Base-by-base conservation (phyloP, 345 rosid species). In the Gossypium thurberi region DNA sequence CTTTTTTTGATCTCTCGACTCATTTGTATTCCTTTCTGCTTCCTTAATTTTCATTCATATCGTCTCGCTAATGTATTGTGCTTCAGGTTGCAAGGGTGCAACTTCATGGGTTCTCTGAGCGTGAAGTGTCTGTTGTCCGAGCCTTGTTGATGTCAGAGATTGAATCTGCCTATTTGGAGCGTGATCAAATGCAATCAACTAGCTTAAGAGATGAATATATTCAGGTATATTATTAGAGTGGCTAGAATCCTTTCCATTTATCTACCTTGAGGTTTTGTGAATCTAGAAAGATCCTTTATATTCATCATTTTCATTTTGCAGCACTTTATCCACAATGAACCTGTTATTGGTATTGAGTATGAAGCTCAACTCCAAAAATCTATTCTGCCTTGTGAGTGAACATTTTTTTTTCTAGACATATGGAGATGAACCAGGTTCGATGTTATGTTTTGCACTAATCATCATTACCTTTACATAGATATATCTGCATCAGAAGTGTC, bases 141-240 rank as follows among this genome's bases (percentile, higher is more conserved):
- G 91, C 98, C 77, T 81, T 88, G 70, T 78, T 88, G 76, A 87
- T 93, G 92, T 91, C 97, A 0, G 92, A 88, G 84, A 90, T 93
- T 65, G 97, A 93, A 83, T 93, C 98, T 71, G 96, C 98, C 72
- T 93, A 87, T 87, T 85, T 93, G 80, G 97, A 93, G 80, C 97
- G 97, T 74, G 97, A 93, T 77, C 97, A 93, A 85, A 86, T 85
- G 82, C 97, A 91, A 68, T 93, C 98, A 70, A 83, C 97, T 71
- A 91, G 85, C 86, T 82, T 93, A 82, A 81, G 90, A 44, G 97
- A 93, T 84, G 98, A 91, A 79, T 90, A 84, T 83, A 78, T 94
- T 70, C 96, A 94, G 83, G 98, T 91, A 47, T 59, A 59, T 68
- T 3, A 44, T 14, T 7, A 42, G 40, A 42, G 53, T 43, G 42